Conservation (phyloP, 2,329 filamentous ascomycete species). For the Ophiostoma ulmi region DNA sequence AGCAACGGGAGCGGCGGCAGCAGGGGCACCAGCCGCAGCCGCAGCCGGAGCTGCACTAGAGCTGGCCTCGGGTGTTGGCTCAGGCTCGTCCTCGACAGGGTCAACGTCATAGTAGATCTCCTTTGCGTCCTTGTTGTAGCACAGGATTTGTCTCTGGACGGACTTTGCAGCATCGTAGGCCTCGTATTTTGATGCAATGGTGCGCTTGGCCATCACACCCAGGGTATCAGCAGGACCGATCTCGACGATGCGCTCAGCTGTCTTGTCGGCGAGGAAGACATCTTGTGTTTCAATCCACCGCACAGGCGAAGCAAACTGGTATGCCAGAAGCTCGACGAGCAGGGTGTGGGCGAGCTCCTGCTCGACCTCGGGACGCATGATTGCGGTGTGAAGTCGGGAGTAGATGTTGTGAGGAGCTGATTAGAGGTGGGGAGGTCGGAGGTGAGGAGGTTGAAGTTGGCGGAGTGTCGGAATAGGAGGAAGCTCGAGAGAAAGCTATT, state of each 20-base stretch:
- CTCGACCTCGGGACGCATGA: constrained; percentile 97
- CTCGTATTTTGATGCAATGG: constrained; percentile 94
- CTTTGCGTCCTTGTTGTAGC: constrained; percentile 99
- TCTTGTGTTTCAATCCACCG: constrained; percentile 99
- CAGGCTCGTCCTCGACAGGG: constrained; percentile 83
- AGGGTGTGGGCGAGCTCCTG: constrained; percentile 98
- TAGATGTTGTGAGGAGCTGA: not conserved
- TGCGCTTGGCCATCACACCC: constrained; percentile 95
- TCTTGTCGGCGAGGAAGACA: constrained; percentile 96
- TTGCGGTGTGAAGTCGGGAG: constrained; percentile 32
- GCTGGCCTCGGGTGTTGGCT: constrained; percentile 39
- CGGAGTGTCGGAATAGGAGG: constrained; percentile 8
- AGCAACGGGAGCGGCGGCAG: constrained; percentile 49
- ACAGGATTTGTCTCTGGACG: constrained; percentile 92
- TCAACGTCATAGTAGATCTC: constrained; percentile 99
- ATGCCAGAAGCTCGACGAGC: constrained; percentile 96
- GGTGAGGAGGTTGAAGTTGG: not conserved
- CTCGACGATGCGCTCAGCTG: constrained; percentile 94
- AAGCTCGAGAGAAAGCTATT: constrained; percentile 20
- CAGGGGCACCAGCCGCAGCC: constrained; percentile 52
- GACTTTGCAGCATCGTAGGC: constrained; percentile 96
- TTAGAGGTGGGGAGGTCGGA: not conserved
- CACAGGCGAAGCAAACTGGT: constrained; percentile 97
- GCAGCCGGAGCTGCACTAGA: constrained; percentile 49
- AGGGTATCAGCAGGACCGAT: constrained; percentile 95